Percentiles rank a stretch among this genome's conserved stretches.
phyloP scores from a whole-genome alignment of 495 filamentous ascomycete species.

The Aspergillus haitiensis region DNA sequence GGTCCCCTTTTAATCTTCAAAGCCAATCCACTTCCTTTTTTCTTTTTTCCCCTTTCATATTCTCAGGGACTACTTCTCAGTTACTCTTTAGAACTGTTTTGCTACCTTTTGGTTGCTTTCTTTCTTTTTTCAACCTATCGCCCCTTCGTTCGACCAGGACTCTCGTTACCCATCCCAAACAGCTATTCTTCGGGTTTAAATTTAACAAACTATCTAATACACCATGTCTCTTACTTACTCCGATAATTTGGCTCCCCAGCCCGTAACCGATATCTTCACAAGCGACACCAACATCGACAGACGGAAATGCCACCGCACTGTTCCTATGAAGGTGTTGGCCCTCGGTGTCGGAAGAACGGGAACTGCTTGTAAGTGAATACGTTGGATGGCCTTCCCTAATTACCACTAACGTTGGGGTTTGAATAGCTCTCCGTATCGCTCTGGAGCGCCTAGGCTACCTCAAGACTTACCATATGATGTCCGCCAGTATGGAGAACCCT shows the following conservation, averaged over 20 bases:
- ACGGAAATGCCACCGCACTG: constrained; percentile 60
- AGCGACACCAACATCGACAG: constrained; percentile 62
- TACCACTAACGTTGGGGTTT: constrained; percentile 18
- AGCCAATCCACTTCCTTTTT: constrained; percentile 9
- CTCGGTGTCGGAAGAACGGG: constrained; percentile 66
- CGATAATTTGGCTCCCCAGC: constrained; percentile 48
- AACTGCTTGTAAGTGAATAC: constrained; percentile 56
- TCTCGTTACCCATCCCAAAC: constrained; percentile 12
- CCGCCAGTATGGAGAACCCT: constrained; percentile 59
- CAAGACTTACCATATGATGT: constrained; percentile 69
- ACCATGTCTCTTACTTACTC: constrained; percentile 47
- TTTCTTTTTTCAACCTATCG: constrained; percentile 29
- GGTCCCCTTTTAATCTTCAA: constrained; percentile 21
- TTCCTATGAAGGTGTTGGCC: constrained; percentile 66
- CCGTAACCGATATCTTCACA: constrained; percentile 50
- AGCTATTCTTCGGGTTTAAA: background rate
- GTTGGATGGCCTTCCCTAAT: background rate
- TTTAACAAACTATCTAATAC: constrained; percentile 17
- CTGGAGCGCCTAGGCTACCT: constrained; percentile 60
- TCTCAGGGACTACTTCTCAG: constrained; percentile 18
- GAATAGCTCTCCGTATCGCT: constrained; percentile 58
- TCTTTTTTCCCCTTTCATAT: constrained; percentile 13
- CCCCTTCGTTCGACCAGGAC: constrained; percentile 10
- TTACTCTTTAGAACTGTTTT: constrained; percentile 13
- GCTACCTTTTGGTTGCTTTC: constrained; percentile 20